Conservation (phyloP, 805 yeast genomes). For the Lipomyces mesembrius region DNA sequence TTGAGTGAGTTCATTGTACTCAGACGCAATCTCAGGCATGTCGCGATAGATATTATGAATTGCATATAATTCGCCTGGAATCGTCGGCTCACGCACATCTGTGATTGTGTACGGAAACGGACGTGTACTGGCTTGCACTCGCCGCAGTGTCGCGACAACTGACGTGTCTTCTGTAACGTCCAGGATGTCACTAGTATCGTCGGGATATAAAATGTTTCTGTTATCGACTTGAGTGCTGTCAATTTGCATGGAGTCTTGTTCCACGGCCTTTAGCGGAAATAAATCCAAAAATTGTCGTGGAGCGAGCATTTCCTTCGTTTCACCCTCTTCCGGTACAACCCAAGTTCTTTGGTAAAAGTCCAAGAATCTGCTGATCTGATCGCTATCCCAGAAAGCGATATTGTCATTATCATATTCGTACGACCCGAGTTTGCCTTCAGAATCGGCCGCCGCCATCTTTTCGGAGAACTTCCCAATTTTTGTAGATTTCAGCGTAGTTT, state of each 20-base stretch:
- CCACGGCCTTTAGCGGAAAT: conserved; percentile 18
- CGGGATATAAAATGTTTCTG: conserved; percentile 4
- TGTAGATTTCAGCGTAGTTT: conserved; percentile 4
- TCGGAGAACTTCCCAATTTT: conserved; percentile 21
- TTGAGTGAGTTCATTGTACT: conserved; percentile 11
- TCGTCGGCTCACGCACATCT: neutral
- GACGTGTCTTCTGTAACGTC: neutral
- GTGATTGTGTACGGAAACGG: neutral
- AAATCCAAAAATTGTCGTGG: conserved; percentile 24
- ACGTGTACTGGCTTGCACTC: neutral
- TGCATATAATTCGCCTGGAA: conserved; percentile 18
- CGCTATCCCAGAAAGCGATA: conserved; percentile 25
- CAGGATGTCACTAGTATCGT: conserved; percentile 4
- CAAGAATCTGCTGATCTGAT: conserved; percentile 19
- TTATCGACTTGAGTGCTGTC: neutral
- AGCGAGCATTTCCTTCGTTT: conserved; percentile 20
- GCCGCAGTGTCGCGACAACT: neutral
- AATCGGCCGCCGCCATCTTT: conserved; percentile 5
- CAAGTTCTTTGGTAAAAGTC: conserved; percentile 29
- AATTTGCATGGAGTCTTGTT: neutral
- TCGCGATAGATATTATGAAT: conserved; percentile 15
- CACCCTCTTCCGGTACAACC: conserved; percentile 24
- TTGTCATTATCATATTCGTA: conserved; percentile 21
- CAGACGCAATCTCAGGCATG: conserved; percentile 19
- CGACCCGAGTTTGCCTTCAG: neutral